phyloP scores from a whole-genome alignment of 768 basidiomycete species.

The Termitomyces sp. region DNA sequence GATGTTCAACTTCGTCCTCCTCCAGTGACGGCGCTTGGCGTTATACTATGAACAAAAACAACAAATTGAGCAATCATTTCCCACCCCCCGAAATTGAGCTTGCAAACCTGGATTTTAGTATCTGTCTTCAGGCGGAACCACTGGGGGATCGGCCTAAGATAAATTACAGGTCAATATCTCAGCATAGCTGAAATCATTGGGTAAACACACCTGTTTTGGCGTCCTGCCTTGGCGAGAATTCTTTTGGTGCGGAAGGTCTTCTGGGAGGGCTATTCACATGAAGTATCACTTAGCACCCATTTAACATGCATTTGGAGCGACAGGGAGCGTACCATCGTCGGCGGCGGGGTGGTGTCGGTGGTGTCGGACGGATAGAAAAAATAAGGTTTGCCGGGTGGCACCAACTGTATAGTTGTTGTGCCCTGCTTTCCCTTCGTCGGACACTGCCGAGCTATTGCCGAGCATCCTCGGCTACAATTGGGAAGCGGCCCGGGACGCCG shows the following conservation, averaged over 20 bases:
- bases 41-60: slow-evolving; percentile 58
- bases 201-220: slow-evolving; percentile 85
- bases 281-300: slow-evolving; percentile 10
- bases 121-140: slow-evolving; percentile 99
- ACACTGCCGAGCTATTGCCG: not conserved
- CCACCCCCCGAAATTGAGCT: not conserved
- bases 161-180: not conserved
- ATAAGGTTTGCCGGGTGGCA: slow-evolving; percentile 30
- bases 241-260: slow-evolving; percentile 98
- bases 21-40: slow-evolving; percentile 98
- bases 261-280: slow-evolving; percentile 84
- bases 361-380: slow-evolving; percentile 25
- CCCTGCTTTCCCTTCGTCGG: slow-evolving; percentile 11
- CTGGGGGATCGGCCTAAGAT: slow-evolving; percentile 87
- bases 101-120: slow-evolving; percentile 84
- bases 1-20: slow-evolving; percentile 98
- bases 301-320: not conserved
- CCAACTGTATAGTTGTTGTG: slow-evolving; percentile 32
- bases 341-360: slow-evolving; percentile 33
- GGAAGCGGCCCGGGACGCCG: not conserved
- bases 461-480: no score
- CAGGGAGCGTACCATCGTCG: slow-evolving; percentile 45
- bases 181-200: not conserved
- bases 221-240: slow-evolving; percentile 91
- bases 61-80: slow-evolving; percentile 3